Evolutionary conservation across 2,329 filamentous ascomycete genomes (phyloP).

Genomic region (Pochonia chlamydosporia): DNA sequence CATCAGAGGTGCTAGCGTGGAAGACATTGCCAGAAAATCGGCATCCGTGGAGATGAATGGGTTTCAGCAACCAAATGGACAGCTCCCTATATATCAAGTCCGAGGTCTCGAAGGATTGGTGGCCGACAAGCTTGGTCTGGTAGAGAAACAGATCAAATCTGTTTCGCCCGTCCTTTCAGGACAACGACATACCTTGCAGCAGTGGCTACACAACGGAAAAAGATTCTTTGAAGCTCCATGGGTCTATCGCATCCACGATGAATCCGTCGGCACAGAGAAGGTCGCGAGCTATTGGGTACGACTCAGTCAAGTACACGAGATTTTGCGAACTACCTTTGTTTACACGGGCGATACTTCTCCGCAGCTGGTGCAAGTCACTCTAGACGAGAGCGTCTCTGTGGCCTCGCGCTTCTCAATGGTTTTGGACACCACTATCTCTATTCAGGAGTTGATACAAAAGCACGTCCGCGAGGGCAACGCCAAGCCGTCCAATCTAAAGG

Average conservation of each 20-base stretch:
- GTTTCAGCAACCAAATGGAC: background rate
- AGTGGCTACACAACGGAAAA: conserved; percentile 17
- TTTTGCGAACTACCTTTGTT: conserved; percentile 12
- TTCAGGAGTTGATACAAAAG: conserved; percentile 6
- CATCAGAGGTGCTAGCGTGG: conserved; percentile 14
- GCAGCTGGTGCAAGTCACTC: conserved; percentile 9
- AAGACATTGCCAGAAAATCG: conserved; percentile 9
- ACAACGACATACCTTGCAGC: conserved; percentile 14
- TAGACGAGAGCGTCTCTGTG: background rate
- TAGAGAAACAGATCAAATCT: conserved; percentile 8
- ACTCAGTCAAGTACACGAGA: conserved; percentile 8
- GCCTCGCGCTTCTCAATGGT: background rate
- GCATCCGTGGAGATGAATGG: background rate
- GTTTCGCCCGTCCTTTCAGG: conserved; percentile 14
- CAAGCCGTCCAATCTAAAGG: conserved; percentile 10
- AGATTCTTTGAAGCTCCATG: conserved; percentile 20
- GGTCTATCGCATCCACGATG: conserved; percentile 15
- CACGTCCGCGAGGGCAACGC: conserved; percentile 10
- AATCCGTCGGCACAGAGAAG: conserved; percentile 7
- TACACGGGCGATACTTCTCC: background rate
- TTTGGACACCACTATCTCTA: background rate
- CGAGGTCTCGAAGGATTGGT: background rate
- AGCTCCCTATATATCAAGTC: background rate
- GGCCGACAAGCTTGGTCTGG: conserved; percentile 1
- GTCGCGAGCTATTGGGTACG: conserved; percentile 7